Evolutionary conservation across 139 green algal genomes (phyloP).

Genomic region (Volvox africanus): DNA sequence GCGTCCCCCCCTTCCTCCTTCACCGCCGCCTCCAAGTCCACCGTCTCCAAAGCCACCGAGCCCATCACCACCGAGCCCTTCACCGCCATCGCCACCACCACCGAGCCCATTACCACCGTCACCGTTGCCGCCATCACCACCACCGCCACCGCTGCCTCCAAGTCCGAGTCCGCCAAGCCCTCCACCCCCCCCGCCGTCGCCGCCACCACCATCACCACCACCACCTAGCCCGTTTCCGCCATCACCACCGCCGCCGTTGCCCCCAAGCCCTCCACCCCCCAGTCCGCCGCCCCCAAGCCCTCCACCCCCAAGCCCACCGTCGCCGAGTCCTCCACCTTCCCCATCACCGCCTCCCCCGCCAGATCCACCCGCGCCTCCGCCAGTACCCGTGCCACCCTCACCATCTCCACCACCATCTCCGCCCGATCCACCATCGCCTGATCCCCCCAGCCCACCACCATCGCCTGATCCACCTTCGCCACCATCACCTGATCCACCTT

Average conservation of each 20-base stretch:
- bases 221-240: not conserved
- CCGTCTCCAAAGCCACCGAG: not conserved
- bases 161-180: not conserved
- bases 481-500: not conserved
- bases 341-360: not conserved
- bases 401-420: not conserved
- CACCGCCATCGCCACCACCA: not conserved
- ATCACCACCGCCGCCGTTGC: not conserved
- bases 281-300: not conserved
- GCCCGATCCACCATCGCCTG: not conserved
- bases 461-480: not conserved
- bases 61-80: not conserved
- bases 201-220: not conserved
- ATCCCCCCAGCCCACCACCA: not conserved
- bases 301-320: not conserved
- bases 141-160: not conserved
- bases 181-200: not conserved
- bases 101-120: not conserved
- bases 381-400: not conserved
- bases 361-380: not conserved
- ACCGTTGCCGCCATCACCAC: not conserved
- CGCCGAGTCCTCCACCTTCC: not conserved
- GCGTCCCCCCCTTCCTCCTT: not conserved
- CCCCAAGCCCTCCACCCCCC: not conserved
- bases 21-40: not conserved